A percentile compares a stretch with the other conserved stretches of the same genome.
Evolutionary conservation across 306 rosid genomes (phyloP).

Genomic region (Fragaria ananassa): DNA sequence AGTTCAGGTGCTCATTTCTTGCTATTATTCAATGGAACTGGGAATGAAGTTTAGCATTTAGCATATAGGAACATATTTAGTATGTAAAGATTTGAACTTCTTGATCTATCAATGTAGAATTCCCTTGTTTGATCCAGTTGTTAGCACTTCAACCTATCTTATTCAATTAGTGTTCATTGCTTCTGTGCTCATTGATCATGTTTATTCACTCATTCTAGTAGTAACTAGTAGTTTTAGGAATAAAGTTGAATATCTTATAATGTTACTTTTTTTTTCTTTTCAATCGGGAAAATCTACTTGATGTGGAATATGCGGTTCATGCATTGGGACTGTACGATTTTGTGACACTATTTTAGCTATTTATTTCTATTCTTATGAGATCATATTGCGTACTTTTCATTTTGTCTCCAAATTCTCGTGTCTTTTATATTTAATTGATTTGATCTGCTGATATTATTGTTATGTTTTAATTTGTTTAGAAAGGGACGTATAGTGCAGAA

Average conservation of each 20-base stretch:
- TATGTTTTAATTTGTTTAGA: constrained; percentile 37
- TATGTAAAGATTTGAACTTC: neutral
- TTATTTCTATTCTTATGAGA: neutral
- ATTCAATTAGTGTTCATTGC: neutral
- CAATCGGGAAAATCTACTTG: neutral
- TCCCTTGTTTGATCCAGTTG: neutral
- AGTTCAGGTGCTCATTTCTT: constrained; percentile 49
- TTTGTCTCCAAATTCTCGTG: neutral
- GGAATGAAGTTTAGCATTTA: neutral
- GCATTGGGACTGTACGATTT: neutral
- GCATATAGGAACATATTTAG: constrained; percentile 11
- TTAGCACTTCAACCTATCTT: neutral
- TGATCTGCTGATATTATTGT: constrained; percentile 14
- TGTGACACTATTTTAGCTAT: neutral
- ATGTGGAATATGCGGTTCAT: neutral
- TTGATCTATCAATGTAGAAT: neutral
- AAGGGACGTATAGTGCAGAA: constrained; percentile 60
- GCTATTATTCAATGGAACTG: neutral
- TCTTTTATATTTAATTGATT: neutral
- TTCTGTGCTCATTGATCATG: neutral
- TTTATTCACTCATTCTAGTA: neutral
- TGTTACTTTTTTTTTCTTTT: no score
- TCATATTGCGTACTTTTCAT: neutral
- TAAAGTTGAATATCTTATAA: neutral
- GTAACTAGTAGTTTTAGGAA: neutral